These are phyloP conservation scores for Thymus mandschuricus DNA, from an alignment of 257 asterid species.

Conservation along the genomic window DNA sequence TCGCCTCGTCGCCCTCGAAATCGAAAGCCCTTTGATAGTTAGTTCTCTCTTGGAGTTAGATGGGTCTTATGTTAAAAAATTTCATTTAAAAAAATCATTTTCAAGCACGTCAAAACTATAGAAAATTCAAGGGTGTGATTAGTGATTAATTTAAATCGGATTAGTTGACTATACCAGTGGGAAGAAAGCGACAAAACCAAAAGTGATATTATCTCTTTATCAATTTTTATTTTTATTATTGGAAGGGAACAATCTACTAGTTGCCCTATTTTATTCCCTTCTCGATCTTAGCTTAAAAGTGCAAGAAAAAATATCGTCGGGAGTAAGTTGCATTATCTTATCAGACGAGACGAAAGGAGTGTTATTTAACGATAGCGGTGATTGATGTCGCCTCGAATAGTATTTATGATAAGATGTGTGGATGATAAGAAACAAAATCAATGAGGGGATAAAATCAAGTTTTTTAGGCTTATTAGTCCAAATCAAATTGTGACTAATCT, in stretches of 20 bases:
- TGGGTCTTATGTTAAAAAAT: no score
- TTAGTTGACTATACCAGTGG: conserved; percentile 11
- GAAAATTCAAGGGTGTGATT: not conserved
- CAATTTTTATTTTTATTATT: not conserved
- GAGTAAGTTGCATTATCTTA: no score
- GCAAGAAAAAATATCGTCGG: not conserved
- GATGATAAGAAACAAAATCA: conserved; percentile 16
- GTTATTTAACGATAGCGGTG: no score
- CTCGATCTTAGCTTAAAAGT: not conserved
- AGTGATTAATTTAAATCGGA: not conserved
- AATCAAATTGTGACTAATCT: conserved; percentile 31
- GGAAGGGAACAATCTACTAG: not conserved
- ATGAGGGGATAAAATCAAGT: conserved; percentile 18
- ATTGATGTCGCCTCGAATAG: not conserved
- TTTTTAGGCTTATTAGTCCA: conserved; percentile 28
- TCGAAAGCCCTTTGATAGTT: no score
- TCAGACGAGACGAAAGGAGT: no score
- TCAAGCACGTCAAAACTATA: not conserved
- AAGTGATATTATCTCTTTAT: conserved; percentile 11
- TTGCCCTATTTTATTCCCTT: not conserved
- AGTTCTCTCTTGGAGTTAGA: no score
- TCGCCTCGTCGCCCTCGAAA: not conserved
- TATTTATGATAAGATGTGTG: conserved; percentile 1
- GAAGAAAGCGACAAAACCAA: conserved; percentile 3
- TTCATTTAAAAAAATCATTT: not conserved